Evolutionary conservation across 2,329 filamentous ascomycete species (phyloP), one percentile per base, ranked within the genome.

Genomic region (Onygena corvina): DNA sequence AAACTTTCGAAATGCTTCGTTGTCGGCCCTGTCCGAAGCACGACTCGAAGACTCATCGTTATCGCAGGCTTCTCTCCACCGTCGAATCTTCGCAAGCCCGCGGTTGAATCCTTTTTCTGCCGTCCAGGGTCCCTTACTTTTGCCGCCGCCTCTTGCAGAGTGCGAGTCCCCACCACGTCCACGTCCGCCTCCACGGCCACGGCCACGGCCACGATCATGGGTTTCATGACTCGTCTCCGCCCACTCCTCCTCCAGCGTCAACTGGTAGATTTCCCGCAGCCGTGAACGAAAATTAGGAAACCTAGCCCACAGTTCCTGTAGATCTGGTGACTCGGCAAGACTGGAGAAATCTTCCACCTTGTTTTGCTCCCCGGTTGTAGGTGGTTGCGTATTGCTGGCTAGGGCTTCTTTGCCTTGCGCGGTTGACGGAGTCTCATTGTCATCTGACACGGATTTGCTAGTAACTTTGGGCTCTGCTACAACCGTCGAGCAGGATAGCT

Each of bases 31-130:
- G 9, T 58, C 61, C 47, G 61, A 42, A 18, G 25, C 33, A 9
- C 21, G 57, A 56, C 47, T 36, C 14, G 46, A 34, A 11, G 46
- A 18, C n/a, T 31, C 62, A 9, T 62, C 64, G 30, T 60, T 61
- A 45, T 69, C 66, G 27, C 64, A 67, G 38, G 58, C 56, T 36
- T 64, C 63, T 42, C 67, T 62, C 48, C 61, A 58, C 49, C 64
- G 65, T 36, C 61, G 60, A 48, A 69, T 64, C 53, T 61, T 67
- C 14, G 63, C 66, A 30, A 69, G 47, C 1, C 66, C 67, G 14
- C 67, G 62, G 21, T 67, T 69, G 50, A 69, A 69, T 3, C 67
- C 67, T 52, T 68, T 70, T 53, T 69, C 67, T 8, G 61, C 55
- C 4, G 64, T 69, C 67, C 67, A 69, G 9, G 60, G 58, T 12